Evolutionary conservation across 306 rosid species (phyloP).

Genomic region (Gastrolobium villosum): DNA sequence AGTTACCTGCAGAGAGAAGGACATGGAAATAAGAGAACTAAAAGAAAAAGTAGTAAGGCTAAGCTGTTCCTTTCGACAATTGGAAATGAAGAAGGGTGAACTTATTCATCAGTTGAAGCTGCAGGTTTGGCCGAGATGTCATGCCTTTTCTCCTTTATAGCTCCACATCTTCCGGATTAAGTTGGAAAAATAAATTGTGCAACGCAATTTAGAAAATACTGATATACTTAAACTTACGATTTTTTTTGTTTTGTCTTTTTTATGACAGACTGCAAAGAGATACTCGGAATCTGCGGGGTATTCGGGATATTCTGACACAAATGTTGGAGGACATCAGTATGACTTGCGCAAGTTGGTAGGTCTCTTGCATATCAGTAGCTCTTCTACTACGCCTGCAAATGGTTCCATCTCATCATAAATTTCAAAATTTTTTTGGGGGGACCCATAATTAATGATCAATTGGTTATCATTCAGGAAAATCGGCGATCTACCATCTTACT

Average conservation of each 20-base stretch:
- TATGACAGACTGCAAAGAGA: conserved; percentile 65
- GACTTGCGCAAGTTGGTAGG: conserved; percentile 86
- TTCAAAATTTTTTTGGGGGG: background rate
- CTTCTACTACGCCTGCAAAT: background rate
- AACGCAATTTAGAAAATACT: background rate
- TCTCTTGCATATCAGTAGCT: background rate
- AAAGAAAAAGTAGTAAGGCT: conserved; percentile 80
- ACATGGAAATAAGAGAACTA: conserved; percentile 77
- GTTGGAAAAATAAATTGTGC: conserved; percentile 1
- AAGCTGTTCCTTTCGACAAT: conserved; percentile 69
- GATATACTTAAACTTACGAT: background rate
- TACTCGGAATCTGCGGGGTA: conserved; percentile 48
- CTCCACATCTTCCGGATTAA: background rate
- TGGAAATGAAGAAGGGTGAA: conserved; percentile 75
- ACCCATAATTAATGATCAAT: conserved; percentile 16
- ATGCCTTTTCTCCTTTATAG: background rate
- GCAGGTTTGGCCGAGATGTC: conserved; percentile 32
- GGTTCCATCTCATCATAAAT: background rate
- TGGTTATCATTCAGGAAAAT: conserved; percentile 61
- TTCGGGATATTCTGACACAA: conserved; percentile 39
- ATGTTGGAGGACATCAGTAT: conserved; percentile 72
- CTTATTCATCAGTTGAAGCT: conserved; percentile 78
- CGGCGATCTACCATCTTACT: conserved; percentile 69
- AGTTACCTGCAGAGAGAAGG: conserved; percentile 78
- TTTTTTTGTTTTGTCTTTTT: background rate